phyloP scores from a whole-genome alignment of 176 grass and related monocot species.

The Elymus sibiricus region DNA sequence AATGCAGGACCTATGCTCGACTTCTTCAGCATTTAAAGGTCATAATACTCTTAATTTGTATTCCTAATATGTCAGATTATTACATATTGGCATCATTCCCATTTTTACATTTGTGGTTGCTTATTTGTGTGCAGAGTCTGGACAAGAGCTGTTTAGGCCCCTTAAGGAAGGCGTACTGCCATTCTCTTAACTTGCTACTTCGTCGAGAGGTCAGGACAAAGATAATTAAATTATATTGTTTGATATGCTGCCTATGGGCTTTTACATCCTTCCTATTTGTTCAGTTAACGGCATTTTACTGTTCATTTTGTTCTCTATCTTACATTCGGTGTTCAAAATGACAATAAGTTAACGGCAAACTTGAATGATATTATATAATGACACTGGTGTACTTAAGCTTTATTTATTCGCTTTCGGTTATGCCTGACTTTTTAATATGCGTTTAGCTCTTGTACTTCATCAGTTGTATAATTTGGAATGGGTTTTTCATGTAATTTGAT shows the following conservation, averaged over 20 bases:
- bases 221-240: neutral
- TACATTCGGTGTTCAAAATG: neutral
- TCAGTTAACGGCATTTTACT: neutral
- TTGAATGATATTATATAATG: neutral
- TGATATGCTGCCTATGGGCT: neutral
- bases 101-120: slow-evolving; percentile 34
- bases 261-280: neutral
- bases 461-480: neutral
- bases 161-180: slow-evolving; percentile 93
- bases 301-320: neutral
- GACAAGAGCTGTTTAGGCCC: slow-evolving; percentile 89
- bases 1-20: slow-evolving; percentile 97
- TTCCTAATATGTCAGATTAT: neutral
- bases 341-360: neutral
- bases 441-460: neutral
- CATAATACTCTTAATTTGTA: slow-evolving; percentile 22
- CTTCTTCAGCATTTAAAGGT: slow-evolving; percentile 99
- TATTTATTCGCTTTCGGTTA: neutral
- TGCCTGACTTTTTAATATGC: neutral
- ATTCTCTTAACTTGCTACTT: slow-evolving; percentile 95
- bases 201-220: slow-evolving; percentile 82
- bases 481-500: slow-evolving; percentile 23
- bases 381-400: neutral
- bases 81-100: slow-evolving; percentile 9
- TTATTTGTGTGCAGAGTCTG: slow-evolving; percentile 65